phyloP scores from a whole-genome alignment of 1,284 basidiomycete genomes.

The Malassezia pachydermatis region DNA sequence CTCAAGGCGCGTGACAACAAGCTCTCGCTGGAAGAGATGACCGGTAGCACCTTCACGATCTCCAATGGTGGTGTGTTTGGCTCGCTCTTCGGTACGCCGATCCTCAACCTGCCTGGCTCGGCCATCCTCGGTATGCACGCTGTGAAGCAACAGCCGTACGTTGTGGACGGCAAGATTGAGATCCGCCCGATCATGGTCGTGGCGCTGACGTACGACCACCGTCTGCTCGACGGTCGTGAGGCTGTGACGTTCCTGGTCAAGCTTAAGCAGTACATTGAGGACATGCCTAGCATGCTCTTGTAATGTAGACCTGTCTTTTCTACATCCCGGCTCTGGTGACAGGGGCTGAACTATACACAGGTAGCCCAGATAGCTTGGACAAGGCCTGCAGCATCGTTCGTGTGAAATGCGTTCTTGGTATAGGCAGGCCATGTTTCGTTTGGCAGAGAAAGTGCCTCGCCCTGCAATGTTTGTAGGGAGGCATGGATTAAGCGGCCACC shows the following conservation, averaged over 20 bases:
- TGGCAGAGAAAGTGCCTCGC: too few species aligned
- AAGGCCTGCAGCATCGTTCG: slow-evolving; percentile 10
- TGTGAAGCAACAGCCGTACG: slow-evolving; percentile 87
- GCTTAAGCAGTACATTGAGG: slow-evolving; percentile 50
- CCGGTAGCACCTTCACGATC: slow-evolving; percentile 94
- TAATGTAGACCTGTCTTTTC: slow-evolving; percentile 32
- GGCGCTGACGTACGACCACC: slow-evolving; percentile 82
- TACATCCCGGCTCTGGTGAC: slow-evolving; percentile 19
- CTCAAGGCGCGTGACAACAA: slow-evolving; percentile 94
- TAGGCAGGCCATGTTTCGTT: too few species aligned
- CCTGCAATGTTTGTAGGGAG: too few species aligned
- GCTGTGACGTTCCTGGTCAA: slow-evolving; percentile 92
- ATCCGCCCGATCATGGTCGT: slow-evolving; percentile 88
- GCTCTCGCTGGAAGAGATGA: slow-evolving; percentile 72
- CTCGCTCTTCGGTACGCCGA: slow-evolving; percentile 84
- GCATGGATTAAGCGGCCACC: slow-evolving; percentile 14
- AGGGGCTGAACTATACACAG: too few species aligned
- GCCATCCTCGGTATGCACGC: slow-evolving; percentile 94
- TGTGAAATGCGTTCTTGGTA: slow-evolving; percentile 3
- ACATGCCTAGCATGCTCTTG: slow-evolving; percentile 43
- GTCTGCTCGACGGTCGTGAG: slow-evolving; percentile 88
- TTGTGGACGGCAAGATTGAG: slow-evolving; percentile 59
- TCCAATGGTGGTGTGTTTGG: slow-evolving; percentile 99
- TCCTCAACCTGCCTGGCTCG: slow-evolving; percentile 87
- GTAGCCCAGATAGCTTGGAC: slow-evolving; percentile 14